Evolutionary conservation across 2,329 filamentous ascomycete species (phyloP), one percentile per base, ranked within the genome.

Genomic region (Pseudogymnoascus destructans): DNA sequence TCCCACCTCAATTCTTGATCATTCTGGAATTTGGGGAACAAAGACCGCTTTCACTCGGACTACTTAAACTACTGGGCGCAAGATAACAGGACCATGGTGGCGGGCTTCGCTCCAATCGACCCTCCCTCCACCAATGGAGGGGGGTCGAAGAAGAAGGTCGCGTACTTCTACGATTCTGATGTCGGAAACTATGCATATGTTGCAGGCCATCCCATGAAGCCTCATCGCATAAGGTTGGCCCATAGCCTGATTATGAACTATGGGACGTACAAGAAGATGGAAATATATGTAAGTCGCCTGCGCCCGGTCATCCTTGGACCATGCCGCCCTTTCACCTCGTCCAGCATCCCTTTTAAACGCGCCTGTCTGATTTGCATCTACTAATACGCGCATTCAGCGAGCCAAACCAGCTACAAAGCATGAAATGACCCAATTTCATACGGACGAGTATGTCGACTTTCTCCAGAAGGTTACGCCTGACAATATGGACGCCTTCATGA

Each of bases 131-230:
- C 72, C 23, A 79, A 79, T 70, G 75, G 75, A 57, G 68, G 74
- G 49, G 74, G 73, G 23, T 74, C 76, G 65, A 79, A 80, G 70
- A 95, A 93, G 74, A 89, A 92, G 70, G 89, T 97, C 60, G 92
- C 92, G 59, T 97, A 97, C 75, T 97, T 97, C 73, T 97, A 97
- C 79, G 92, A 97, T 70, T 95, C 89, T 2, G 92, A 97, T 74
- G 93, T 97, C 69, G 92, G 92, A 64, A 97, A 97, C 73, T 97
- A 96, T 76, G 91, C 92, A 70, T 97, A 97, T 69, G 89, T 95
- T 59, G 90, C 89, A 62, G 90, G 89, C 17, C 93, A 98, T 76
- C 93, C 93, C 40, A 98, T 98, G 93, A 98, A 98, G 73, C 93
- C 93, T 62, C 95, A 95, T 80, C 86, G 93, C 19, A 85, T 98